A percentile compares a stretch with the other conserved stretches of the same genome.
These are phyloP conservation scores for Russula griseocarnosa DNA, from an alignment of 768 basidiomycete genomes.

Conservation along the genomic window DNA sequence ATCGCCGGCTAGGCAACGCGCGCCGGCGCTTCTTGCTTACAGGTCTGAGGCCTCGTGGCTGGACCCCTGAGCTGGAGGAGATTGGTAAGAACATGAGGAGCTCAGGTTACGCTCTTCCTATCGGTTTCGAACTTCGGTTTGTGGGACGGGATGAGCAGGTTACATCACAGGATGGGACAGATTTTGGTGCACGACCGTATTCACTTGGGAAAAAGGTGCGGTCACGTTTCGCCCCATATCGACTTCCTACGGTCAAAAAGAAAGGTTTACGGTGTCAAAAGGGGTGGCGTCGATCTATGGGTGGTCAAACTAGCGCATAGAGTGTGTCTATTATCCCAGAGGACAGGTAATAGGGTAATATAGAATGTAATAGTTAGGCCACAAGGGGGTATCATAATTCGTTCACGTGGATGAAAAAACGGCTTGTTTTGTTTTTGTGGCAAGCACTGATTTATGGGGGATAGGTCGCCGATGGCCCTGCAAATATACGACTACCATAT, in stretches of 20 bases:
- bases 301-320: background rate
- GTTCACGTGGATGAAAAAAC: background rate
- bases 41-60: constrained; percentile 6
- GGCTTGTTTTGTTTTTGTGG: background rate
- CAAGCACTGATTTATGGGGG: constrained; percentile 19
- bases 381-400: no score
- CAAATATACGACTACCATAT: constrained; percentile 15
- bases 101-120: constrained; percentile 20
- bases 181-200: background rate
- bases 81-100: constrained; percentile 10
- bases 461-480: constrained; percentile 23
- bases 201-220: background rate
- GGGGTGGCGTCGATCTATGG: constrained; percentile 5
- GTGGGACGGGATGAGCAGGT: constrained; percentile 16
- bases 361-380: constrained; percentile 1
- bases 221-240: constrained; percentile 13
- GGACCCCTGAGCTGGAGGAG: constrained; percentile 23
- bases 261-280: constrained; percentile 29
- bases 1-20: constrained; percentile 30
- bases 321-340: background rate
- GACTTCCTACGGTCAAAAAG: constrained; percentile 28
- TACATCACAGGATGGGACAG: background rate
- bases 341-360: background rate
- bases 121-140: constrained; percentile 17
- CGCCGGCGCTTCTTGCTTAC: background rate